A percentile compares a stretch with the other conserved stretches of the same genome.
Conservation (phyloP, 257 asterid species). For the Solanum tacnaense region DNA sequence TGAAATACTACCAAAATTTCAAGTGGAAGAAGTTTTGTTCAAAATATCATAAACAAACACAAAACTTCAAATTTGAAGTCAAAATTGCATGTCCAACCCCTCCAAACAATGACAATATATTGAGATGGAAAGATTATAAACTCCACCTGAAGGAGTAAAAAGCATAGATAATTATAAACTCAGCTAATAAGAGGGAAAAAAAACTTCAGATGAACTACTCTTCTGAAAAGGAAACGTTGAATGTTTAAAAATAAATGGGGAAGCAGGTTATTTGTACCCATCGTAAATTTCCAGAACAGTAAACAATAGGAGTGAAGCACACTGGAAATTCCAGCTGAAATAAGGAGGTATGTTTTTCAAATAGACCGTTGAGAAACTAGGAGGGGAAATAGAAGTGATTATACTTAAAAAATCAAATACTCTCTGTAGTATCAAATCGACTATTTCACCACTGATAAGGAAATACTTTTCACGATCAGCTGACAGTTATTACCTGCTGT, state of each 20-base stretch:
- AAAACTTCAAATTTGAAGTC: not conserved
- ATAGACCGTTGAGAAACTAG: not conserved
- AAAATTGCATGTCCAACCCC: not conserved
- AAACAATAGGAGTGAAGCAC: not conserved
- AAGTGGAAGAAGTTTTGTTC: not conserved
- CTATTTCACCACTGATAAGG: not conserved
- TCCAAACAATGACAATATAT: not conserved
- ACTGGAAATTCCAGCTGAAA: not conserved
- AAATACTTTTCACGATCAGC: not conserved
- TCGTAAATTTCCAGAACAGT: not conserved
- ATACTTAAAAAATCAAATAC: not conserved
- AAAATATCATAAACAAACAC: not conserved
- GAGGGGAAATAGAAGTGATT: not conserved
- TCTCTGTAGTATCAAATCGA: not conserved
- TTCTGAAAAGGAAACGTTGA: not conserved
- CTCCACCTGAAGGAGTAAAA: not conserved
- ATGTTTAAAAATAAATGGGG: not conserved
- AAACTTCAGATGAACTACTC: not conserved
- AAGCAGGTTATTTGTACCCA: not conserved
- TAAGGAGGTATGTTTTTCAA: not conserved
- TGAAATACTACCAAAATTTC: not conserved
- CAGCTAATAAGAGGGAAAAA: not conserved
- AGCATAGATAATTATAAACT: not conserved
- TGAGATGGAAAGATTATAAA: not conserved
- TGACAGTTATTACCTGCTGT: slow-evolving; percentile 61